These are phyloP conservation scores for Astraeus odoratus DNA, from an alignment of 768 basidiomycete species.

Conservation along the genomic window DNA sequence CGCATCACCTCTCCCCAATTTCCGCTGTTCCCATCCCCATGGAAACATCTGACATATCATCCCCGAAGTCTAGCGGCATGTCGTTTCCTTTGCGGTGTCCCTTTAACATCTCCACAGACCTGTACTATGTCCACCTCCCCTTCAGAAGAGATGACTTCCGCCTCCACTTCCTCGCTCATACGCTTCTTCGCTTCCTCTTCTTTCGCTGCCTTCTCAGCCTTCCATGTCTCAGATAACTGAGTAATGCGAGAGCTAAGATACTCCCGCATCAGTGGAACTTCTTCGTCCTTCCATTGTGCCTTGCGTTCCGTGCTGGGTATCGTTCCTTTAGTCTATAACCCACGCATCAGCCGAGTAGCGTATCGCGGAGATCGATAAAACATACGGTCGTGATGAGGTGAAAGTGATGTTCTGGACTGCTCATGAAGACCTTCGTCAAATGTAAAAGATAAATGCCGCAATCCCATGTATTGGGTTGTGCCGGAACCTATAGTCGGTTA, in stretches of 20 bases:
- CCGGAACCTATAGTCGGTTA: constrained; percentile 60
- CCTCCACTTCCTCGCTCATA: constrained; percentile 19
- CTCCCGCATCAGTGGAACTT: constrained; percentile 42
- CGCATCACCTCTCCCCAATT: too few species aligned
- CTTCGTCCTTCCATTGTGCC: constrained; percentile 45
- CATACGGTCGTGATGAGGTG: constrained; percentile 37
- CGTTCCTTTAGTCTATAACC: constrained; percentile 25
- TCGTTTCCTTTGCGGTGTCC: constrained; percentile 6
- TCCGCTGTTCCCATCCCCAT: too few species aligned
- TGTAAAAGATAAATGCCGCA: constrained; percentile 92
- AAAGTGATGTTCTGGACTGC: constrained; percentile 46
- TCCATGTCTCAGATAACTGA: constrained; percentile 49
- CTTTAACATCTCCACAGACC: constrained; percentile 16
- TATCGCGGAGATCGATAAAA: not conserved
- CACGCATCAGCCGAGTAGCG: constrained; percentile 1
- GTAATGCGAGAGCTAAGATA: constrained; percentile 35
- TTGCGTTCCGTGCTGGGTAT: constrained; percentile 33
- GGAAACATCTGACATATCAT: constrained; percentile 8
- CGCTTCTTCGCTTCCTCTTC: constrained; percentile 26
- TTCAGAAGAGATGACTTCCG: constrained; percentile 26
- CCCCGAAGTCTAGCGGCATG: constrained; percentile 22
- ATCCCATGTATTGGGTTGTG: constrained; percentile 84
- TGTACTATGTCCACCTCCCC: constrained; percentile 35
- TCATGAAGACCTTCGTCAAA: constrained; percentile 73
- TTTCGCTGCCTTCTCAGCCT: constrained; percentile 35